Base-by-base conservation (phyloP, 768 basidiomycete genomes). In the Russula ochroleuca region DNA sequence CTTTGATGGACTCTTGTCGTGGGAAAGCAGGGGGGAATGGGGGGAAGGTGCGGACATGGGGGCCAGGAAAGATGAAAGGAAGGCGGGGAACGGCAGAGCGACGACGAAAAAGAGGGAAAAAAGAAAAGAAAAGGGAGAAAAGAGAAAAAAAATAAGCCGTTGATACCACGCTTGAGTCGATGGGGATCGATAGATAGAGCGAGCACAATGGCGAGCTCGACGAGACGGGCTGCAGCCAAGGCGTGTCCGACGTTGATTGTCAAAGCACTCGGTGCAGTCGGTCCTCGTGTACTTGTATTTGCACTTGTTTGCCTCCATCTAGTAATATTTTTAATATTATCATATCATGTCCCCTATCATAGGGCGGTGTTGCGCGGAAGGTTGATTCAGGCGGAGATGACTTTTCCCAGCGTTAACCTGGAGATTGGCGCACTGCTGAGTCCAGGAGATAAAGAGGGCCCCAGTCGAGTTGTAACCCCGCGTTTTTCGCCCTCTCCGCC, bases 21-120 rank as follows among this genome's bases (percentile, higher is more conserved):
- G 72, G 70, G 74, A 73, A 68, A 73, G 25, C 9, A 41, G 38
- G 14, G 38, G 53, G 9, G 67, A 51, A 33, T 51, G 51, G 52
- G 70, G 68, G 41, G 75, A 62, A 50, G 76, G 69, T 55, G 72
- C 67, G 69, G 79, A 80, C 80, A 81, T 81, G 66, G 14, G 71
- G 68, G 68, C 76, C 73, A 73, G 76, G 70, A 73, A 73, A 72
- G 71, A 70, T 72, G 70, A 72, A 72, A 75, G 72, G 67, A 66
- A 66, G 67, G 59, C 61, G 62, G 60, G 56, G 69, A 69, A 68
- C 76, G 74, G 73, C 76, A 72, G 71, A 73, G 72, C 71, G 71
- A 70, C 72, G 69, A 71, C 68, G 63, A 64, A 65, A 63, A 51
- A 57, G 41, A 59, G 50, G 54, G 51, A 49, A 62, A 63, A 66